Conservation (phyloP, 2,329 filamentous ascomycete species). For the Penicillium hesseltinei region DNA sequence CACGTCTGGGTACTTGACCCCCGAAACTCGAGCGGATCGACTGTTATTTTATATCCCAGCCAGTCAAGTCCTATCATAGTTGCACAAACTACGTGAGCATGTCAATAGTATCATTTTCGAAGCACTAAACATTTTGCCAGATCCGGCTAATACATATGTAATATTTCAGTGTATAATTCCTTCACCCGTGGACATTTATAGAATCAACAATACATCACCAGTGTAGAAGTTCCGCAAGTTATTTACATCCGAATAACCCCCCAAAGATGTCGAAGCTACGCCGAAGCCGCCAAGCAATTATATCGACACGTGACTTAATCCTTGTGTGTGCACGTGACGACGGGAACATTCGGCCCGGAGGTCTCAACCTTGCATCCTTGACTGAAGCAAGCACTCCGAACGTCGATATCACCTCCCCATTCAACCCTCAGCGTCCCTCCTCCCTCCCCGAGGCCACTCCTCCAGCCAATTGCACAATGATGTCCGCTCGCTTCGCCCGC, state of each 20-base stretch:
- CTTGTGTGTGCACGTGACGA: constrained; percentile 7
- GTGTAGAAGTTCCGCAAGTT: background rate
- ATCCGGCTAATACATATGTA: too few species aligned
- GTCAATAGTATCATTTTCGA: background rate
- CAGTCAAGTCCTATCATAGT: background rate
- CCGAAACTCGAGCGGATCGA: background rate
- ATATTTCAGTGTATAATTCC: too few species aligned
- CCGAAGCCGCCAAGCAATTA: background rate
- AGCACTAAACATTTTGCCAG: background rate
- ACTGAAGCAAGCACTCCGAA: constrained; percentile 22
- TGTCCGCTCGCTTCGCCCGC: constrained; percentile 56
- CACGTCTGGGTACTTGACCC: background rate
- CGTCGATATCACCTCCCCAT: constrained; percentile 29
- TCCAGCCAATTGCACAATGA: constrained; percentile 45
- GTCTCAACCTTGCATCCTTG: constrained; percentile 25
- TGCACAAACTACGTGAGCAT: background rate
- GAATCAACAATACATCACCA: background rate
- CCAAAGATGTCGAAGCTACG: background rate
- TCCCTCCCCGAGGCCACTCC: constrained; percentile 24
- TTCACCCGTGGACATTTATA: too few species aligned
- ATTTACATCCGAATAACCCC: background rate
- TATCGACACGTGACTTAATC: background rate
- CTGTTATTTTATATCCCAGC: background rate
- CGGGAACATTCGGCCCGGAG: constrained; percentile 28
- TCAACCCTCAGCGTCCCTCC: constrained; percentile 18